Evolutionary conservation across 768 basidiomycete genomes (phyloP).

Genomic region (Tricholoma bakamatsutake): DNA sequence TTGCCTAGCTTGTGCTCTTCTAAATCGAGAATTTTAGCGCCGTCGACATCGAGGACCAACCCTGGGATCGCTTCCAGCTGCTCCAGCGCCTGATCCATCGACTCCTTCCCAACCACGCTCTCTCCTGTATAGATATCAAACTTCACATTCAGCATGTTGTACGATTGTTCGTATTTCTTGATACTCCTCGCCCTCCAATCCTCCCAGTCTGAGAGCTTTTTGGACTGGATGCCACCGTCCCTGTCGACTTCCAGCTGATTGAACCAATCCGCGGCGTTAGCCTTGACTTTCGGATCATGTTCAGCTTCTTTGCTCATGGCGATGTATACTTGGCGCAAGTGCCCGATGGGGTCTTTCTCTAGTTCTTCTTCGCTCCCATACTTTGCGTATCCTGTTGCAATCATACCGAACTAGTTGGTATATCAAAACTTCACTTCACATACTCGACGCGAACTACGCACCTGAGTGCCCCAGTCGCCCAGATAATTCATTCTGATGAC

Average conservation of each 20-base stretch:
- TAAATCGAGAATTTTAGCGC: slow-evolving; percentile 82
- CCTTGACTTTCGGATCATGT: slow-evolving; percentile 63
- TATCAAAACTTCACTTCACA: neutral
- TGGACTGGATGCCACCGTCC: slow-evolving; percentile 70
- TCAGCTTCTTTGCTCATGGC: slow-evolving; percentile 87
- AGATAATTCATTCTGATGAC: slow-evolving; percentile 92
- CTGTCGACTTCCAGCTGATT: slow-evolving; percentile 69
- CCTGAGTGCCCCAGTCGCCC: slow-evolving; percentile 98
- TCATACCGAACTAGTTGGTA: slow-evolving; percentile 64
- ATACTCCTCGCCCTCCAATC: slow-evolving; percentile 91
- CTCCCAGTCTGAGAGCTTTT: slow-evolving; percentile 80
- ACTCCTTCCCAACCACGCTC: slow-evolving; percentile 68
- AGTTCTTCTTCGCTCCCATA: slow-evolving; percentile 86
- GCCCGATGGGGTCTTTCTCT: slow-evolving; percentile 86
- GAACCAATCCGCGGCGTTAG: slow-evolving; percentile 80
- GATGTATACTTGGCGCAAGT: slow-evolving; percentile 92
- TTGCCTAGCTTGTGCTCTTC: slow-evolving; percentile 90
- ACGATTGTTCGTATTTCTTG: slow-evolving; percentile 83
- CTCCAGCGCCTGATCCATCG: slow-evolving; percentile 67
- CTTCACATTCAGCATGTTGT: slow-evolving; percentile 80
- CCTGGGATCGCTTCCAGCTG: slow-evolving; percentile 59
- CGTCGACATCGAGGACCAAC: slow-evolving; percentile 70
- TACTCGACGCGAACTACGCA: slow-evolving; percentile 24
- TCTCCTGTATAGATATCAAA: slow-evolving; percentile 95
- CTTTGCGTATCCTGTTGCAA: slow-evolving; percentile 87